A percentile compares a stretch with the other conserved stretches of the same genome.
phyloP scores from a whole-genome alignment of 805 yeast genomes.

The Zygosaccharomyces bailii region DNA sequence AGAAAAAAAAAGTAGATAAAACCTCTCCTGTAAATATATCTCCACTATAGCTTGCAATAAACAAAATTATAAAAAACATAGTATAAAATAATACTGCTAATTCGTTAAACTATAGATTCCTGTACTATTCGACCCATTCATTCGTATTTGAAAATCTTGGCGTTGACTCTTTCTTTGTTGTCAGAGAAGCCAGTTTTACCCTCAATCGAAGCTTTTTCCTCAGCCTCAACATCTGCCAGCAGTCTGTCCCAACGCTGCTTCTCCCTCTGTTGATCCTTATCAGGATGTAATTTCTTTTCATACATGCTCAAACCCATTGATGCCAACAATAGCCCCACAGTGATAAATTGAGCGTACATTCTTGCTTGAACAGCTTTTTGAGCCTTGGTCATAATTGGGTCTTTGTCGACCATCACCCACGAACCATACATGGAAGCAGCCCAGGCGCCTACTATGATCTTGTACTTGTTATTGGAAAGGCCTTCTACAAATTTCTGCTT shows the following conservation, averaged over 20 bases:
- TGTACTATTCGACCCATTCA: conserved; percentile 1
- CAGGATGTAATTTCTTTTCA: conserved; percentile 53
- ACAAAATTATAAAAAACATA: no score
- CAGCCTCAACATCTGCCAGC: conserved; percentile 43
- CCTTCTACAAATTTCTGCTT: conserved; percentile 49
- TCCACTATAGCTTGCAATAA: no score
- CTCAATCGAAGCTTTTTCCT: conserved; percentile 28
- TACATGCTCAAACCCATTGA: conserved; percentile 64
- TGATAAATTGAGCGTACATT: conserved; percentile 84
- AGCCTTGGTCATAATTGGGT: conserved; percentile 66
- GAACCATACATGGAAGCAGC: conserved; percentile 78
- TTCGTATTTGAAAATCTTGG: conserved; percentile 35
- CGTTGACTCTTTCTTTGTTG: conserved; percentile 39
- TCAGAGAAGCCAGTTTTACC: conserved; percentile 25
- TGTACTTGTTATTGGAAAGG: conserved; percentile 56
- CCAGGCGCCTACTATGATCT: conserved; percentile 70
- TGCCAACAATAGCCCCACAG: conserved; percentile 66
- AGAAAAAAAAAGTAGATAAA: conserved; percentile 29
- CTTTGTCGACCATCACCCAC: conserved; percentile 69
- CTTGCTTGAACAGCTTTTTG: conserved; percentile 86
- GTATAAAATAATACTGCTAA: background rate
- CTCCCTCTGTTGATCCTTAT: conserved; percentile 36
- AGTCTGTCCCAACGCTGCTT: conserved; percentile 48
- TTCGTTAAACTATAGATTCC: background rate
- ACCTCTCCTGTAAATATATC: conserved; percentile 12